Evolutionary conservation across 2,329 filamentous ascomycete genomes (phyloP).

Genomic region (Pyrenochaeta sp.): DNA sequence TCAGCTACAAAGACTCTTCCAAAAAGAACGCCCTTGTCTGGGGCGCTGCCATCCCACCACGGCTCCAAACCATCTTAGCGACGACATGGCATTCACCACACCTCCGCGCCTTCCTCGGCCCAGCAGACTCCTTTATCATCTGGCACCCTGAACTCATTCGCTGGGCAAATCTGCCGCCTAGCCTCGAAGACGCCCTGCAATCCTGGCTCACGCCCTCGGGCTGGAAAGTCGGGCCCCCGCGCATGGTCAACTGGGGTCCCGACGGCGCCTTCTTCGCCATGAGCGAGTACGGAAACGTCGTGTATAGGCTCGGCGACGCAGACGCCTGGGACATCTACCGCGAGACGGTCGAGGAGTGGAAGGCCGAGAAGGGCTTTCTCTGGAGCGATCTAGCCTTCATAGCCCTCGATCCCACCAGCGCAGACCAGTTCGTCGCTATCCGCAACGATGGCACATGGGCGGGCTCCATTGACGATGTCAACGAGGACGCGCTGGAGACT

Average conservation of each 20-base stretch:
- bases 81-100: conserved; percentile 39
- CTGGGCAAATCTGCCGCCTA: conserved; percentile 36
- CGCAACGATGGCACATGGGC: conserved; percentile 45
- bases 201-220: conserved; percentile 47
- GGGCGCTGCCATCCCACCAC: conserved; percentile 30
- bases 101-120: conserved; percentile 40
- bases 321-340: conserved; percentile 38
- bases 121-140: conserved; percentile 40
- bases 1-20: conserved; percentile 38
- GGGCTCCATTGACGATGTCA: conserved; percentile 43
- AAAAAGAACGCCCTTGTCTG: conserved; percentile 39
- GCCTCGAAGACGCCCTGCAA: conserved; percentile 41
- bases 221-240: conserved; percentile 45
- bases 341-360: conserved; percentile 48
- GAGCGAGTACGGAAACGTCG: conserved; percentile 46
- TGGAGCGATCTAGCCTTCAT: conserved; percentile 44
- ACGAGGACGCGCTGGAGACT: conserved; percentile 40
- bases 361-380: conserved; percentile 33
- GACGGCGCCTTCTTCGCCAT: conserved; percentile 45
- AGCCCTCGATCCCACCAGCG: conserved; percentile 34
- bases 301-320: conserved; percentile 31
- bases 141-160: conserved; percentile 45
- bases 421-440: conserved; percentile 46
- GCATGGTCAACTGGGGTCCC: conserved; percentile 41
- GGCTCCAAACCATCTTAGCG: conserved; percentile 27